These are phyloP conservation scores for Botryotinia globosa DNA, from an alignment of 2,329 filamentous ascomycete species.

Conservation along the genomic window DNA sequence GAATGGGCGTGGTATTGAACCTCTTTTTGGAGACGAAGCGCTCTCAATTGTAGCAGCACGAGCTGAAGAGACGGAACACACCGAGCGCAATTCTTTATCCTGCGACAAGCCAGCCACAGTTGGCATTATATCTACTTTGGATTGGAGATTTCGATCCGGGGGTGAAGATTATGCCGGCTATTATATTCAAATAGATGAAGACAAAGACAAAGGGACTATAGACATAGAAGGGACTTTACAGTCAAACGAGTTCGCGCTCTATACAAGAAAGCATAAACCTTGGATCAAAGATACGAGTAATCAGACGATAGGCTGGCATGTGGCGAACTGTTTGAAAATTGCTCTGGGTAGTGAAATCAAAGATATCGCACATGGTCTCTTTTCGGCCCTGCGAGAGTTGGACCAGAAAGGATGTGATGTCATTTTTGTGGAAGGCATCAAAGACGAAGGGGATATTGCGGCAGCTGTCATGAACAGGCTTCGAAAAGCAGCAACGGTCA, in stretches of 20 bases:
- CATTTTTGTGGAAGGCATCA: slow-evolving; percentile 89
- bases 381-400: slow-evolving; percentile 80
- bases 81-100: slow-evolving; percentile 20
- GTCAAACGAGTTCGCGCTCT: slow-evolving; percentile 6
- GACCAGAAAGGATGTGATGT: slow-evolving; percentile 75
- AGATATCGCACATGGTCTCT: slow-evolving; percentile 80
- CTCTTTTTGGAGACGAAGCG: slow-evolving; percentile 1
- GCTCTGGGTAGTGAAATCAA: slow-evolving; percentile 67
- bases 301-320: slow-evolving; percentile 1
- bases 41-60: slow-evolving; percentile 21
- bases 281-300: not conserved
- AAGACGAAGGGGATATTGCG: slow-evolving; percentile 75
- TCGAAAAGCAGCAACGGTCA: slow-evolving; percentile 67
- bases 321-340: slow-evolving; percentile 56
- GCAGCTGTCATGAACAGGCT: slow-evolving; percentile 84
- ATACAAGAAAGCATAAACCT: not conserved
- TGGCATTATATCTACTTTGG: slow-evolving; percentile 38
- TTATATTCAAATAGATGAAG: not conserved
- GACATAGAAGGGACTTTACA: not conserved
- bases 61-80: slow-evolving; percentile 15
- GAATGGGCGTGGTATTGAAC: slow-evolving; percentile 35
- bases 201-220: too few species aligned
- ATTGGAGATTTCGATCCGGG: slow-evolving; percentile 9
- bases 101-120: slow-evolving; percentile 28
- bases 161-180: not conserved